Conservation (phyloP, 176 grass and related monocot genomes). For the Raddia guianensis region DNA sequence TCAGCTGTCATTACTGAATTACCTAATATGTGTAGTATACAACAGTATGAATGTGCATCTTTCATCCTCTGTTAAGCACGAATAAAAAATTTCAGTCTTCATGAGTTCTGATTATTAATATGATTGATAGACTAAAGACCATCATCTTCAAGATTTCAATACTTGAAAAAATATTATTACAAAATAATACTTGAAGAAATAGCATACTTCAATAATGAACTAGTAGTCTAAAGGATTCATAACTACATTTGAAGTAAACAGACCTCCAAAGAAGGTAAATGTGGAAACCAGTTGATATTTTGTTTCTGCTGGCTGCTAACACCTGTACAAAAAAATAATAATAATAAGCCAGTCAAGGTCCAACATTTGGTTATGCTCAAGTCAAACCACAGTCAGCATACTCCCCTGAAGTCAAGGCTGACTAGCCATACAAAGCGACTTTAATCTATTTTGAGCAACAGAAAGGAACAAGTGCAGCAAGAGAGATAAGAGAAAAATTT, state of each 20-base stretch:
- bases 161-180: too few relatives aligned
- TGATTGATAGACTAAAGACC: background rate
- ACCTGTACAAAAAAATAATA: conserved; percentile 56
- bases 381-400: conserved; percentile 29
- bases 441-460: conserved; percentile 92
- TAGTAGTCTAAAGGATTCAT: conserved; percentile 17
- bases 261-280: conserved; percentile 88
- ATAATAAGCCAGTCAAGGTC: conserved; percentile 33
- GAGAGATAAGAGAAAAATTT: conserved; percentile 34
- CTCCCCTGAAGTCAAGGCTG: conserved; percentile 90
- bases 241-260: conserved; percentile 19
- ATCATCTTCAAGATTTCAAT: background rate
- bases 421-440: conserved; percentile 76
- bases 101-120: conserved; percentile 19
- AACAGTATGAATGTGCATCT: background rate
- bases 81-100: conserved; percentile 1
- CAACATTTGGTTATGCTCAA: conserved; percentile 23
- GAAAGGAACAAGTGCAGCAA: conserved; percentile 82
- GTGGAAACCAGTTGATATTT: conserved; percentile 93
- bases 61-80: background rate
- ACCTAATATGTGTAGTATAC: background rate
- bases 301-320: conserved; percentile 91
- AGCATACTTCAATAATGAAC: conserved; percentile 18
- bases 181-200: background rate
- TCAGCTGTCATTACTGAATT: background rate